Evolutionary conservation across 2,329 filamentous ascomycete species (phyloP).

Genomic region (Trematosphaeria pertusa): DNA sequence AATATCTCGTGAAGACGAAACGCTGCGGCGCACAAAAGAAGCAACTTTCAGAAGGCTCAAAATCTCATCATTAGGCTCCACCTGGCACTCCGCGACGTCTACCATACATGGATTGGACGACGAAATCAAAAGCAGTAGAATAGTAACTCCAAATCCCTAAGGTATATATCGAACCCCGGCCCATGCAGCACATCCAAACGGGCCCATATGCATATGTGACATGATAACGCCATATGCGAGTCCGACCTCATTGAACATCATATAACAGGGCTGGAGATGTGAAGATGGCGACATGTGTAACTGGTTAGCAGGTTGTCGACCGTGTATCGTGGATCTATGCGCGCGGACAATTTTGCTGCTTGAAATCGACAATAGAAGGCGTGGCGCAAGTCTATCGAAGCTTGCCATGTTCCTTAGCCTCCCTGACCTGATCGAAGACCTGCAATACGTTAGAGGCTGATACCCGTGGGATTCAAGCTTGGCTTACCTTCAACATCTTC

Average conservation of each 20-base stretch:
- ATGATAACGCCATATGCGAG: constrained; percentile 13
- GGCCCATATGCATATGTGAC: constrained; percentile 11
- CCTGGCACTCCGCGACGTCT: too few relatives aligned
- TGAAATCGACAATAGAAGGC: too few relatives aligned
- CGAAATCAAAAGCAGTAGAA: constrained; percentile 1
- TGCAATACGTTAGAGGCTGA: constrained; percentile 48
- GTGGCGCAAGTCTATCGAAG: constrained; percentile 44
- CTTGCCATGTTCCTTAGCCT: constrained; percentile 56
- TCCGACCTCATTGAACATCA: constrained; percentile 11
- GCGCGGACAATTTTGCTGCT: constrained; percentile 17
- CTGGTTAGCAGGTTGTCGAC: constrained; percentile 11
- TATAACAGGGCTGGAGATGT: constrained; percentile 7
- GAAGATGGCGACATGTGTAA: constrained; percentile 6
- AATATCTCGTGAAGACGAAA: background rate
- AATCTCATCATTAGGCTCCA: too few relatives aligned
- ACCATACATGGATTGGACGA: background rate
- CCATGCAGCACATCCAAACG: constrained; percentile 18
- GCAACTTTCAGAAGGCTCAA: too few relatives aligned
- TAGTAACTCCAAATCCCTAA: constrained; percentile 8
- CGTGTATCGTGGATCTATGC: constrained; percentile 9
- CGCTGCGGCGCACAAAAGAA: background rate
- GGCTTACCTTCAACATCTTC: constrained; percentile 91
- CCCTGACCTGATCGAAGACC: constrained; percentile 95
- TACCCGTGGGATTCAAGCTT: background rate
- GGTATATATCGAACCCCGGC: constrained; percentile 19